Conservation (phyloP, 2,329 filamentous ascomycete species). For the Cordyceps pruinosa region DNA sequence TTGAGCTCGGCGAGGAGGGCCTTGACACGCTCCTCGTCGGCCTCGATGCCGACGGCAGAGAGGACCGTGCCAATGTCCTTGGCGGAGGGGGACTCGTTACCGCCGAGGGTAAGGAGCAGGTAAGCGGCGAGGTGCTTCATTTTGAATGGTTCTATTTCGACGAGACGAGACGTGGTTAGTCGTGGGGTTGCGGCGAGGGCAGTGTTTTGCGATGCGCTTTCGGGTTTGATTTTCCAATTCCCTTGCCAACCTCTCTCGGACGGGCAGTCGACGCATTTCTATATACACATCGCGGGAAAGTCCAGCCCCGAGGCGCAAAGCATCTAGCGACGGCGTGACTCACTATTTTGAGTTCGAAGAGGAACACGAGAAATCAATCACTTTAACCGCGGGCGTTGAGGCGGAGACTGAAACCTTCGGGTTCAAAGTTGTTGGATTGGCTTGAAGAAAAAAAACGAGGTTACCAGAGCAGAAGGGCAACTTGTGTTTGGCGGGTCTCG, state of each 20-base stretch:
- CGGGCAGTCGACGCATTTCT: not conserved
- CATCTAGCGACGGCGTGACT: slow-evolving; percentile 21
- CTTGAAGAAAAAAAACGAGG: slow-evolving; percentile 23
- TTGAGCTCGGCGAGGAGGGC: slow-evolving; percentile 85
- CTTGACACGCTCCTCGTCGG: slow-evolving; percentile 77
- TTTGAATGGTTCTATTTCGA: slow-evolving; percentile 49
- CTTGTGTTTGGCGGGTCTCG: not conserved
- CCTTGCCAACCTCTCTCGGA: too few species aligned
- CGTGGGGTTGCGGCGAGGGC: not conserved
- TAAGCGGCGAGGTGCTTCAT: slow-evolving; percentile 99
- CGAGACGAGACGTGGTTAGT: slow-evolving; percentile 5
- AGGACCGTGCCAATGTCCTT: slow-evolving; percentile 84
- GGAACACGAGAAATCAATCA: slow-evolving; percentile 96
- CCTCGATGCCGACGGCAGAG: slow-evolving; percentile 89
- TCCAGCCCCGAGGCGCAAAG: not conserved
- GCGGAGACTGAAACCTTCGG: slow-evolving; percentile 99
- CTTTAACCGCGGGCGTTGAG: slow-evolving; percentile 88
- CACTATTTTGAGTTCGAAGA: slow-evolving; percentile 26
- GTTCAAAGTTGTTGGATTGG: slow-evolving; percentile 53
- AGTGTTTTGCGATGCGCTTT: not conserved
- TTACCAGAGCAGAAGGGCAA: slow-evolving; percentile 20
- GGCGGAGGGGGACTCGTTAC: slow-evolving; percentile 83
- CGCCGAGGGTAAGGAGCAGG: slow-evolving; percentile 90
- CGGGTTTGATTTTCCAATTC: not conserved
- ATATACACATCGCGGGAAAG: not conserved